Base-by-base conservation (phyloP, 2,329 filamentous ascomycete genomes). In the Cryphonectria naterciae region DNA sequence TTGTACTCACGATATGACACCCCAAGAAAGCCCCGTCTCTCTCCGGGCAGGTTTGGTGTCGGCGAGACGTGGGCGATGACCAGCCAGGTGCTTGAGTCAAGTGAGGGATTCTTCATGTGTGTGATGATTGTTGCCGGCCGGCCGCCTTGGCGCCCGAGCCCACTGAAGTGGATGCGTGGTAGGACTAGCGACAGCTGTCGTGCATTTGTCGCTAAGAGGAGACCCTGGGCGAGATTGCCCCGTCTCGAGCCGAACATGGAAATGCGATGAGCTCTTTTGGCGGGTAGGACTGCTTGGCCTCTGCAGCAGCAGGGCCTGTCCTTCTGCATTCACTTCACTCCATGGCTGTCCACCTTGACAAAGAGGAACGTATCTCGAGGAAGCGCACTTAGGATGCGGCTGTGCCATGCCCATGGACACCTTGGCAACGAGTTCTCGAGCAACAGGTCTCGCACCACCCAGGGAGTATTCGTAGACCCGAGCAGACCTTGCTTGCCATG, bases 101-200 rank as follows among this genome's bases (percentile, higher is more conserved):
- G 70, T 71, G 70, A 71, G 70, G 60, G 63, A 69, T 49, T 61
- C 56, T 25, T 69, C 62, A 71, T 71, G 70, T 71, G 58, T 58
- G 70, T 37, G 43, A 66, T 67, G 56, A 39, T 56, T 46, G n/a
- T 69, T 62, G 43, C 60, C 60, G 68, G 67, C 66, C 56, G 62
- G 63, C 67, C 66, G 64, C 52, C 62, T 54, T 67, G 67, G 70
- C 63, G 58, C 66, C 41, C 7, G 63, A 35, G 25, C n/a, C 25
- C 8, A n/a, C 43, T 46, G 63, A 46, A 65, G 17, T 43, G n/a
- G 61, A 25, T 65, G n/a, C 41, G 17, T 49, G 41, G 43, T 43
- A 49, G 41, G 43, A 25, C 43, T 22, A n/a, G 39, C 63, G 28
- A 65, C n/a, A 65, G 54, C 54, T 58, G 25, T 58, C 54, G 25